These are phyloP conservation scores for Salicornia ramosissima DNA, from an alignment of 148 eudicot genomes.

Conservation along the genomic window DNA sequence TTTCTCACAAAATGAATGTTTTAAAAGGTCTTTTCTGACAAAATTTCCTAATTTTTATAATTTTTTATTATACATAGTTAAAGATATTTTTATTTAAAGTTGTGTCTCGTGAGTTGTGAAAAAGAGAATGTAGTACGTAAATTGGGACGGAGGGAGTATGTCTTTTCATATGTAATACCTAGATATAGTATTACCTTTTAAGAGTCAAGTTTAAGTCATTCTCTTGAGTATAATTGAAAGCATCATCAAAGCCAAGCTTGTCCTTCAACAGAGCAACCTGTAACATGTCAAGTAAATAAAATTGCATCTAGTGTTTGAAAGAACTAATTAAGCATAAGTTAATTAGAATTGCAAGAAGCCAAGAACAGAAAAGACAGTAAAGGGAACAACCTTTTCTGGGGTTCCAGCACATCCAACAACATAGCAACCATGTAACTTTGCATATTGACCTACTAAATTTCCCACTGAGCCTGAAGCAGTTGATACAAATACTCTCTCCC, in stretches of 20 bases:
- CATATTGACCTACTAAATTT: slow-evolving; percentile 64
- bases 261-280: slow-evolving; percentile 50
- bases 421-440: slow-evolving; percentile 55
- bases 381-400: slow-evolving; percentile 35
- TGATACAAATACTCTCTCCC: slow-evolving; percentile 63
- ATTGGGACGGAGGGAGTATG: too few species aligned
- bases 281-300: not conserved
- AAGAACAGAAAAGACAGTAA: not conserved
- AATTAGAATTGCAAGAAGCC: not conserved
- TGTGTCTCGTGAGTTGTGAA: too few species aligned
- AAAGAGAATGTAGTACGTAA: too few species aligned
- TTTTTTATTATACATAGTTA: too few species aligned
- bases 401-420: slow-evolving; percentile 71
- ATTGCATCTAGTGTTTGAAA: not conserved
- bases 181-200: slow-evolving; percentile 34
- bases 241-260: slow-evolving; percentile 57
- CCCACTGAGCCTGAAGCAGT: slow-evolving; percentile 70
- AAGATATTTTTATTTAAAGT: too few species aligned
- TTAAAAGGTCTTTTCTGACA: too few species aligned
- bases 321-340: not conserved
- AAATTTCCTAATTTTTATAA: too few species aligned
- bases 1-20: too few species aligned
- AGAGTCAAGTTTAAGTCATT: slow-evolving; percentile 45
- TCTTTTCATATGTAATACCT: not conserved
- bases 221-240: slow-evolving; percentile 65